A percentile compares a stretch with the other conserved stretches of the same genome.
phyloP scores from a whole-genome alignment of 495 filamentous ascomycete genomes.

The Terfezia claveryi region DNA sequence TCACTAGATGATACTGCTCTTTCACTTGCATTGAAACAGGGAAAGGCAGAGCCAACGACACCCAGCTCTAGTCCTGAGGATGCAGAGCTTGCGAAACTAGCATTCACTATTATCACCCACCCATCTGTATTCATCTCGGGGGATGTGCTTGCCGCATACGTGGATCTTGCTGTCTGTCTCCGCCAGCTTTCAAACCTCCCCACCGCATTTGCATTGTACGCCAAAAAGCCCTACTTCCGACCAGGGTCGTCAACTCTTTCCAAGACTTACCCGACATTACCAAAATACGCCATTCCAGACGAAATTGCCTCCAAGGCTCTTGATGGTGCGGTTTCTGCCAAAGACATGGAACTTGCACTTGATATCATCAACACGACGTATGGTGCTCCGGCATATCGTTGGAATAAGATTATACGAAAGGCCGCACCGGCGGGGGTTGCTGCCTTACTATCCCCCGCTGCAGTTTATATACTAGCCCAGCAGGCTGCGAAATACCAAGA shows the following conservation, averaged over 20 bases:
- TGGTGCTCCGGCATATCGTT: constrained; percentile 44
- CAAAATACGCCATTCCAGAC: constrained; percentile 47
- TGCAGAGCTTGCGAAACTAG: constrained; percentile 22
- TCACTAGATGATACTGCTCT: too few species aligned
- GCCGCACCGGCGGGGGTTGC: constrained; percentile 16
- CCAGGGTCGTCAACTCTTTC: constrained; percentile 34
- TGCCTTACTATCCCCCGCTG: constrained; percentile 38
- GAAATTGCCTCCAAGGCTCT: constrained; percentile 47
- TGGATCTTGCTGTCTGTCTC: constrained; percentile 48
- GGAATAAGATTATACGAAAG: constrained; percentile 35
- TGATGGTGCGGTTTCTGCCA: constrained; percentile 48
- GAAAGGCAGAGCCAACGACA: too few species aligned
- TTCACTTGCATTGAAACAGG: too few species aligned
- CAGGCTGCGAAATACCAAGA: constrained; percentile 38
- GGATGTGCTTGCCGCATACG: constrained; percentile 42
- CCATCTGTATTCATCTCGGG: constrained; percentile 66
- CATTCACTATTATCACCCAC: constrained; percentile 45
- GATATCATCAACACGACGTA: constrained; percentile 64
- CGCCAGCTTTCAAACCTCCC: constrained; percentile 51
- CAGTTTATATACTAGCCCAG: constrained; percentile 43
- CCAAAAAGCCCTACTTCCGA: constrained; percentile 50
- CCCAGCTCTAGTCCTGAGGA: too few species aligned
- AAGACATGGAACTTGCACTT: constrained; percentile 52
- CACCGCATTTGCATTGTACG: constrained; percentile 58
- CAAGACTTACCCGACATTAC: constrained; percentile 39